phyloP scores from a whole-genome alignment of 805 yeast species.

The Yamadazyma scolyti region DNA sequence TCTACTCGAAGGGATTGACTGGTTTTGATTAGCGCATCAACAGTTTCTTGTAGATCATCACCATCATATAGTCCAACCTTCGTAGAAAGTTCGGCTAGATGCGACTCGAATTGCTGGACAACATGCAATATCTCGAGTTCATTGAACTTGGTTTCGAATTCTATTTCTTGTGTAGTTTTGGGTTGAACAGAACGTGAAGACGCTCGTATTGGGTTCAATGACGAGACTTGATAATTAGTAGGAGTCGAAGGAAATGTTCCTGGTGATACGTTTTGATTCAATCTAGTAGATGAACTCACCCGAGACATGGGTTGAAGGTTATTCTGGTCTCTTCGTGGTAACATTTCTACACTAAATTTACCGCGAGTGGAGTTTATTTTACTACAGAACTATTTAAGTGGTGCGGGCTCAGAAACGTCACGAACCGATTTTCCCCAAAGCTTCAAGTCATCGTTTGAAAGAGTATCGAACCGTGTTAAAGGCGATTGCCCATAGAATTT shows the following conservation, averaged over 20 bases:
- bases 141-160: constrained; percentile 25
- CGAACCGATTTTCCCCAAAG: too few relatives aligned
- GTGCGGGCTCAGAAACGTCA: too few relatives aligned
- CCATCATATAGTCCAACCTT: constrained; percentile 33
- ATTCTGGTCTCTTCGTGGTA: constrained; percentile 6
- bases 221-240: constrained; percentile 31
- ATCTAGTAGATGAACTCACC: constrained; percentile 28
- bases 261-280: constrained; percentile 21
- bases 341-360: too few relatives aligned
- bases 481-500: too few relatives aligned
- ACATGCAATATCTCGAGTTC: constrained; percentile 28
- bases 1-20: constrained; percentile 22
- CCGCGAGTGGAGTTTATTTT: too few relatives aligned
- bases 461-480: too few relatives aligned
- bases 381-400: too few relatives aligned
- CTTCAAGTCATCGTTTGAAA: too few relatives aligned
- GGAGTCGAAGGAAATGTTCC: constrained; percentile 25
- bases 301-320: constrained; percentile 32
- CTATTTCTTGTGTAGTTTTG: constrained; percentile 15
- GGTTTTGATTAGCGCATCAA: constrained; percentile 23
- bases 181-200: constrained; percentile 16
- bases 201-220: constrained; percentile 34
- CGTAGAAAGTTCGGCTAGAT: constrained; percentile 22
- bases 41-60: constrained; percentile 19
- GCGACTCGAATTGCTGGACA: constrained; percentile 27